Base-by-base conservation (phyloP, 768 basidiomycete genomes). In the Holtermannia corniformis region DNA sequence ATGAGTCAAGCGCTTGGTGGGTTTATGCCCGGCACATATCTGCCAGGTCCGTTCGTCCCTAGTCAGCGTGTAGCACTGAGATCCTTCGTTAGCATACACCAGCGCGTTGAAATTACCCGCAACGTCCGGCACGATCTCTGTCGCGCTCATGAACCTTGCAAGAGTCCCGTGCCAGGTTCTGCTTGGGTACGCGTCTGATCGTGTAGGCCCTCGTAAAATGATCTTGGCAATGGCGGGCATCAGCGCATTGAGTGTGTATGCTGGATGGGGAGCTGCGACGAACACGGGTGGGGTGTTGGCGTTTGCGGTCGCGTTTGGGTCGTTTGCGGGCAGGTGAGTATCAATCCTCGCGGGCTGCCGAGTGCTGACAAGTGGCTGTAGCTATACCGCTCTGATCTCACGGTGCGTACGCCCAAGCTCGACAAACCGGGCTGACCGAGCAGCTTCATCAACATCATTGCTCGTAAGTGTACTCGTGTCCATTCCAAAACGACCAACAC, bases 1-100 rank as follows among this genome's bases (percentile, higher is more conserved):
- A 23, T 58, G 0, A 52, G 53, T 20, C 60, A 62, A 41, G 60
- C 57, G n/a, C 28, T 58, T 12, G 60, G 54, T n/a, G 60, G 57
- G 20, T 62, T 62, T 26, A 55, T 62, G 32, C 60, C 60, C n/a
- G 49, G 47, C n/a, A 62, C 60, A 1, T 62, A 56, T 47, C 43
- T 62, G 1, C 60, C 60, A n/a, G 53, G 60, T 62, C 19, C 49
- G 60, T 51, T 23, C 12, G 28, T 28, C 46, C 43, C 4, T 28
- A 40, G 22, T 22, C 42, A 25, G 16, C 19, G 3, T 22, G 5
- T 16, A 11, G 22, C 14, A n/a, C 16, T 40, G 16, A n/a, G n/a
- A 14, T 32, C 4, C 41, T 1, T 25, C 12, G n/a, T 14, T 41
- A 62, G 60, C 60, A 11, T 62, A 56, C 47, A 57, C 60, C 12